Percentiles rank a stretch among this genome's conserved stretches.
These are phyloP conservation scores for Dionaea muscipula DNA, from an alignment of 179 eudicot genomes.

Conservation along the genomic window DNA sequence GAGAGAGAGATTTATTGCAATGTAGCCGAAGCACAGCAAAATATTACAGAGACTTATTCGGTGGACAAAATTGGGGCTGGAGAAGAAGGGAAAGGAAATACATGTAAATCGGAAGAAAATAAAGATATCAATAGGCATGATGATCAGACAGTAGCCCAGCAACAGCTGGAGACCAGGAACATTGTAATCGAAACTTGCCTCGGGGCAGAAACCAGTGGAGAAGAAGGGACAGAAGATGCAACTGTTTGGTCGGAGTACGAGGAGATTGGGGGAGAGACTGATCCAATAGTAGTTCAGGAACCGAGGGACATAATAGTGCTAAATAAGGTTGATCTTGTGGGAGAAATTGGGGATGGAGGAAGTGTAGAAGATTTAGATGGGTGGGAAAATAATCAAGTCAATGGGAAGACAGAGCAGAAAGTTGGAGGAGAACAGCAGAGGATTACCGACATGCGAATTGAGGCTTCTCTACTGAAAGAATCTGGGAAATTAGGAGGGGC, in stretches of 20 bases:
- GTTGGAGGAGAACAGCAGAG: constrained; percentile 11
- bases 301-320: constrained; percentile 2
- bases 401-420: no score
- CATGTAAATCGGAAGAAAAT: constrained; percentile 9
- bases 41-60: constrained; percentile 9
- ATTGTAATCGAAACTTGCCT: no score
- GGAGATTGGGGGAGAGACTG: no score
- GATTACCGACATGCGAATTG: constrained; percentile 2
- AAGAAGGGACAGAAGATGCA: no score
- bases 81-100: constrained; percentile 11
- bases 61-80: constrained; percentile 10
- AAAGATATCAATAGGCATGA: constrained; percentile 8
- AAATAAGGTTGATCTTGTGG: neutral
- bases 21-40: constrained; percentile 10
- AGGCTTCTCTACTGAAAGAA: constrained; percentile 13
- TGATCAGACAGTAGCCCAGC: constrained; percentile 10
- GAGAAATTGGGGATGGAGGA: no score
- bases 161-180: neutral
- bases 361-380: no score
- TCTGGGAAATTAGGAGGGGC: constrained; percentile 6
- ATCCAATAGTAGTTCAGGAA: constrained; percentile 5
- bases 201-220: no score
- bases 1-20: no score
- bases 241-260: no score
- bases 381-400: no score